These are phyloP conservation scores for Ochromonadaceae sp. DNA, from an alignment of 352 stramenopile species.

Conservation along the genomic window DNA sequence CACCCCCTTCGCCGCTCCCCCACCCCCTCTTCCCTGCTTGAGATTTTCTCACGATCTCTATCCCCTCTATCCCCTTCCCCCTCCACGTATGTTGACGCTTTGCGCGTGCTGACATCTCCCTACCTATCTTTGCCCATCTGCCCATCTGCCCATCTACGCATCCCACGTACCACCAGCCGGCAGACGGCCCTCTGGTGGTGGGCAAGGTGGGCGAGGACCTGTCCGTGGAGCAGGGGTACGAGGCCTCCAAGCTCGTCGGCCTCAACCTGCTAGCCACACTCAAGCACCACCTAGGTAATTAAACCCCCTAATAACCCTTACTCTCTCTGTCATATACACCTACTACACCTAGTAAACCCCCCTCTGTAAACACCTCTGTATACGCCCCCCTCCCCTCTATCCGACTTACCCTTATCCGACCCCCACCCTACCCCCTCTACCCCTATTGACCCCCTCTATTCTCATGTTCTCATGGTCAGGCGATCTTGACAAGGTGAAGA, in stretches of 20 bases:
- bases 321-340: not conserved
- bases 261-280: constrained; percentile 74
- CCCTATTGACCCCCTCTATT: too few species aligned
- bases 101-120: too few species aligned
- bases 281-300: constrained; percentile 43
- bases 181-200: constrained; percentile 49
- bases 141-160: not conserved
- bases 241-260: constrained; percentile 62
- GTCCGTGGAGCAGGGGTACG: constrained; percentile 67
- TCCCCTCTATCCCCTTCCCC: not conserved
- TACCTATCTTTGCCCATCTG: too few species aligned
- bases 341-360: not conserved
- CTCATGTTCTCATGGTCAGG: too few species aligned
- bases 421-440: too few species aligned
- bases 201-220: constrained; percentile 70
- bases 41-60: not conserved
- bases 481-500: constrained; percentile 77
- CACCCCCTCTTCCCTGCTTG: not conserved
- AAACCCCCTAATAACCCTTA: not conserved
- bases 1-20: too few species aligned
- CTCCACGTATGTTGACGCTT: too few species aligned
- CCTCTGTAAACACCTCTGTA: not conserved
- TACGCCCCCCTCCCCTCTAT: too few species aligned
- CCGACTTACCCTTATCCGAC: too few species aligned
- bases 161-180: not conserved